These are phyloP conservation scores for Ogataea minuta DNA, from an alignment of 805 yeast species.

Conservation along the genomic window DNA sequence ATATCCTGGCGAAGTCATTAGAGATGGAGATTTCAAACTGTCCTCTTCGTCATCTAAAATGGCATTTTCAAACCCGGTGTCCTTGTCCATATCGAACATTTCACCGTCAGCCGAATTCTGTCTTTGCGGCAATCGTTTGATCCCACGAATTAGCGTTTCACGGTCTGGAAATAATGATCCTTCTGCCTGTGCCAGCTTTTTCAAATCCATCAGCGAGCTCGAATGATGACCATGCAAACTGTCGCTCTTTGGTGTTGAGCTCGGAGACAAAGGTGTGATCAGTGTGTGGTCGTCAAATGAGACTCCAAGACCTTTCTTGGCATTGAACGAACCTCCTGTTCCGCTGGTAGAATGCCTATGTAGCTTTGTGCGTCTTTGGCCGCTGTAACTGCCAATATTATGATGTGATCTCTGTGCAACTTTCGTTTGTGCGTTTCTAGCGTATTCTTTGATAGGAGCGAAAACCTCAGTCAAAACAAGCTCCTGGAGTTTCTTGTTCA, in stretches of 20 bases:
- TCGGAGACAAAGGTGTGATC: neutral
- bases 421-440: slow-evolving; percentile 23
- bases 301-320: slow-evolving; percentile 1
- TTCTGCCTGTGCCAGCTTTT: slow-evolving; percentile 17
- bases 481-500: slow-evolving; percentile 70
- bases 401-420: slow-evolving; percentile 15
- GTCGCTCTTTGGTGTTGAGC: neutral
- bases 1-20: slow-evolving; percentile 5
- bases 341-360: slow-evolving; percentile 33
- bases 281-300: slow-evolving; percentile 3
- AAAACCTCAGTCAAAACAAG: slow-evolving; percentile 72
- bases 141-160: slow-evolving; percentile 36
- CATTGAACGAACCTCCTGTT: slow-evolving; percentile 15
- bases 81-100: slow-evolving; percentile 11
- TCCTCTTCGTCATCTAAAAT: slow-evolving; percentile 19
- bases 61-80: slow-evolving; percentile 14
- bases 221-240: slow-evolving; percentile 14
- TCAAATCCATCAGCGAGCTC: slow-evolving; percentile 25
- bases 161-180: slow-evolving; percentile 26
- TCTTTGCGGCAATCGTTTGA: slow-evolving; percentile 28
- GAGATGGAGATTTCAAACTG: slow-evolving; percentile 3
- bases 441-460: slow-evolving; percentile 44
- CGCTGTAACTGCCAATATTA: slow-evolving; percentile 11
- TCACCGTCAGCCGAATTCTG: slow-evolving; percentile 6
- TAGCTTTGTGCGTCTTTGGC: slow-evolving; percentile 11